Percentiles rank a stretch among this genome's conserved stretches.
Evolutionary conservation across 179 eudicot species (phyloP).

Genomic region (Patellifolia procumbens): DNA sequence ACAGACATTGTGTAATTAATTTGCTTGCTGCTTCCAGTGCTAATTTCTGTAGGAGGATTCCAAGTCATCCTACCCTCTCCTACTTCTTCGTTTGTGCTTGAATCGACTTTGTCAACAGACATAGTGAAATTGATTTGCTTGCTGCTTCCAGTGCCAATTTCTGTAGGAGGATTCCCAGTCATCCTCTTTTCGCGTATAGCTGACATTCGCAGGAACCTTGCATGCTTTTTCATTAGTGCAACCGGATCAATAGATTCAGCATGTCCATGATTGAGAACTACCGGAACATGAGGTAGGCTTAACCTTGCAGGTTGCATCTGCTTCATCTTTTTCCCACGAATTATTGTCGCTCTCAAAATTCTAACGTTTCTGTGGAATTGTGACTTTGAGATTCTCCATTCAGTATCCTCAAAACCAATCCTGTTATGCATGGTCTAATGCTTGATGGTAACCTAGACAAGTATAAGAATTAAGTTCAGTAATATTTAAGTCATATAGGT

Average conservation of each 20-base stretch:
- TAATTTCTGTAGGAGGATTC: background rate
- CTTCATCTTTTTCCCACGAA: constrained; percentile 23
- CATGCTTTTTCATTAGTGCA: constrained; percentile 11
- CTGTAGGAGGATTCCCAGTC: background rate
- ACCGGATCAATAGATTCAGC: background rate
- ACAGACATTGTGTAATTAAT: no score
- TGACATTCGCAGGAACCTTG: constrained; percentile 16
- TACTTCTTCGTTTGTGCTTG: background rate
- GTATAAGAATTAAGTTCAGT: background rate
- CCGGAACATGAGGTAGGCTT: background rate
- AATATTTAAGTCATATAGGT: background rate
- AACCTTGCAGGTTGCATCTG: constrained; percentile 18
- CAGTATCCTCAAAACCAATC: background rate
- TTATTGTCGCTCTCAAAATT: constrained; percentile 20
- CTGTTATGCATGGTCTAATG: background rate
- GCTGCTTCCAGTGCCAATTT: background rate
- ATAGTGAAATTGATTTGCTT: no score
- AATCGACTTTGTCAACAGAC: background rate
- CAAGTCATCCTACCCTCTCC: background rate
- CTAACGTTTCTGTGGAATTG: background rate
- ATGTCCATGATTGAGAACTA: background rate
- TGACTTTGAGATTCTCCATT: background rate
- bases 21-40: background rate
- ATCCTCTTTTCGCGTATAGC: constrained; percentile 9
- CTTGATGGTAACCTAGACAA: background rate